Evolutionary conservation across 306 rosid genomes (phyloP).

Genomic region (Rosa rugosa): DNA sequence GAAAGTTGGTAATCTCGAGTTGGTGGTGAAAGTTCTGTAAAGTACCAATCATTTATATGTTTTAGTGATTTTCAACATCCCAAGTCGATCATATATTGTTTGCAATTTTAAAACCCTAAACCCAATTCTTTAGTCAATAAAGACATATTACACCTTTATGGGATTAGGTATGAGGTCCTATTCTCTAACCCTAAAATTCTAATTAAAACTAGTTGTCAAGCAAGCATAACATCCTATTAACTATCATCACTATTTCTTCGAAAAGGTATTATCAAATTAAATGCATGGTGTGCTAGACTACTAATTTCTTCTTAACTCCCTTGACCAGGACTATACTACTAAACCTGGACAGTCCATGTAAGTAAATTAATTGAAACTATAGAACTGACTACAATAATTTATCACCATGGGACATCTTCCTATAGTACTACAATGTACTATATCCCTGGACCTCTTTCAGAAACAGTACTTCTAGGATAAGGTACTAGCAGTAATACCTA

Average conservation of each 20-base stretch:
- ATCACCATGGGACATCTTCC: not conserved
- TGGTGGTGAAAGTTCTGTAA: not conserved
- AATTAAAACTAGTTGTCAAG: not conserved
- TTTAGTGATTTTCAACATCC: constrained; percentile 12
- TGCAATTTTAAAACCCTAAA: constrained; percentile 16
- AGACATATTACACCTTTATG: constrained; percentile 8
- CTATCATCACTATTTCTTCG: not conserved
- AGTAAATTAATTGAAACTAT: not conserved
- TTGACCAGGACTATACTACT: not conserved
- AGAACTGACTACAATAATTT: not conserved
- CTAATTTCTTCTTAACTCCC: not conserved
- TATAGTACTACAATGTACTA: not conserved
- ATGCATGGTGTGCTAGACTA: not conserved
- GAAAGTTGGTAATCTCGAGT: not conserved
- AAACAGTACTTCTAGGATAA: not conserved
- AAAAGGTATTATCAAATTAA: not conserved
- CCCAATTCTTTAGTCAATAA: constrained; percentile 11
- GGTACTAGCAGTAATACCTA: not conserved
- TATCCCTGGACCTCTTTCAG: constrained; percentile 1
- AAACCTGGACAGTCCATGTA: constrained; percentile 11
- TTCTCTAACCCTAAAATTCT: not conserved
- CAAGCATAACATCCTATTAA: constrained; percentile 20
- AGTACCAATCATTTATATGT: not conserved
- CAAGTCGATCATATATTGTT: constrained; percentile 11
- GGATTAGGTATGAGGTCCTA: constrained; percentile 15